Base-by-base conservation (phyloP, 2,329 filamentous ascomycete species). In the Colletotrichum caudatum region DNA sequence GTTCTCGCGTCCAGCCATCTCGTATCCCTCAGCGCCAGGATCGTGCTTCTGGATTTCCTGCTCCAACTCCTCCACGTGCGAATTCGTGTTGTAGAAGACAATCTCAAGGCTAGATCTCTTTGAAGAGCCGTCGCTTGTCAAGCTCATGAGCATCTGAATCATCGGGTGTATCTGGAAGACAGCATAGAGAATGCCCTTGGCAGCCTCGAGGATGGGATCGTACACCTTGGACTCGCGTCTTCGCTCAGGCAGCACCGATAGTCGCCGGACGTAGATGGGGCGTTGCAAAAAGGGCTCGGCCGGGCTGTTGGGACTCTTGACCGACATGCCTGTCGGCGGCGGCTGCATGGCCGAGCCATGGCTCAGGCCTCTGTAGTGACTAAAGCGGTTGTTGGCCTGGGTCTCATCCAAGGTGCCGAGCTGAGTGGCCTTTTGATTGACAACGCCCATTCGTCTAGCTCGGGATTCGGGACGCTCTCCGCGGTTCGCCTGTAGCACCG, bases 271-370 rank as follows among this genome's bases (percentile, higher is more conserved):
- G 74, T 91, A 91, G 66, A 90, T 86, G 4, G 89, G 88, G 29
- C 89, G 86, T 74, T 89, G 86, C 18, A 88, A 82, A 37, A 85
- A 83, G 2, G 86, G 83, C 56, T 91, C 89, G 37, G 87, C 87
- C 16, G 89, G 89, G 69, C 88, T 91, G 35, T 84, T 83, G n/a
- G 89, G 89, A 74, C 88, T 90, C 73, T 86, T 85, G 37, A 78
- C 80, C 16, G 80, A 77, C 71, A 78, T 78, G 46, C 72, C 76
- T 50, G 78, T 76, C n/a, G 82, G 80, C 46, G 81, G 83, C 26
- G 85, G 87, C 72, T 89, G 88, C 88, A 92, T 91, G 8, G 90
- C 90, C 39, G 90, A 92, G n/a, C 90, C 90, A 74, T 92, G 89
- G 74, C 90, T 92, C 48, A 92, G 82, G 18, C 90, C 90, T 62